These are phyloP conservation scores for Ustilago cynodontis DNA, from an alignment of 1,284 basidiomycete genomes.

Conservation along the genomic window DNA sequence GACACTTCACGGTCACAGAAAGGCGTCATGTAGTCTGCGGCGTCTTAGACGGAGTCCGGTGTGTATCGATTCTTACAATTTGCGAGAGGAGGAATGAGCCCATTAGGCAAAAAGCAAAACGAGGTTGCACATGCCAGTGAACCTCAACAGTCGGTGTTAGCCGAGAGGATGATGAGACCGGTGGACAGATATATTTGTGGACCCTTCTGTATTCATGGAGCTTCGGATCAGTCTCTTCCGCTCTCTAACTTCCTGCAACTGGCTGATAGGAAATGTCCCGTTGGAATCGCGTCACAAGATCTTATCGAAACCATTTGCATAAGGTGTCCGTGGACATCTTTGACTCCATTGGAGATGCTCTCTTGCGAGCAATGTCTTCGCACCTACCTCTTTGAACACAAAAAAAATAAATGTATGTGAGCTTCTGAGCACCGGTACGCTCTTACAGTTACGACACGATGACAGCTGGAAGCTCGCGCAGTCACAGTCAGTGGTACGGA, in stretches of 20 bases:
- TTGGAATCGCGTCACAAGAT: slow-evolving; percentile 1
- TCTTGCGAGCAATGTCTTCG: not conserved
- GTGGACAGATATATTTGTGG: not conserved
- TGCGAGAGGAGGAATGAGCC: no score
- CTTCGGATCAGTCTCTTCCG: slow-evolving; percentile 33
- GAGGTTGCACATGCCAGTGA: no score
- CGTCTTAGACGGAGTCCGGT: not conserved
- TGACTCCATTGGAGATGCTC: not conserved
- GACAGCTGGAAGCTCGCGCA: not conserved
- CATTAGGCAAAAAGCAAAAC: no score
- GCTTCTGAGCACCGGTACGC: not conserved
- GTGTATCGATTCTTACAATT: no score
- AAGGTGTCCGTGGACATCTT: not conserved
- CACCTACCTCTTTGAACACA: not conserved
- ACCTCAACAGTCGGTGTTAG: not conserved
- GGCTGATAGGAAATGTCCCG: not conserved
- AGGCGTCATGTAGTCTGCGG: not conserved
- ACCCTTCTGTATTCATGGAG: slow-evolving; percentile 12
- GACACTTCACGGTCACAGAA: not conserved
- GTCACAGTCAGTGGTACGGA: not conserved
- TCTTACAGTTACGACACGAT: not conserved
- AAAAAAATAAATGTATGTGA: no score
- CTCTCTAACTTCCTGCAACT: not conserved
- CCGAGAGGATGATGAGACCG: not conserved
- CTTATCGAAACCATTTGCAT: not conserved